These are phyloP conservation scores for Prunus mume DNA, from an alignment of 306 rosid genomes.

Conservation along the genomic window DNA sequence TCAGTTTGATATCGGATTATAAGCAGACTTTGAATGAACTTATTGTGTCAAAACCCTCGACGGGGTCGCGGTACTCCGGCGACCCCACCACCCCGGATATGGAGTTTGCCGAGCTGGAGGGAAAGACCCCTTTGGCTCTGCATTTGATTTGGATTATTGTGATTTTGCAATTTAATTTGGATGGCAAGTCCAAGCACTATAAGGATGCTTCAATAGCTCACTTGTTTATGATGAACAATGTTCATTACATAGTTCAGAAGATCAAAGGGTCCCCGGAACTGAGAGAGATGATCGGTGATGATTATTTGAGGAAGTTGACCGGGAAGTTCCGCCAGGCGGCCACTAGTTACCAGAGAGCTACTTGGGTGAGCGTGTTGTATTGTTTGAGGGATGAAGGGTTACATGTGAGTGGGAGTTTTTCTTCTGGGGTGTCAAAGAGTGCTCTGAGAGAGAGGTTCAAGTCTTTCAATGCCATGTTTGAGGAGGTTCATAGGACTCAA, in stretches of 20 bases:
- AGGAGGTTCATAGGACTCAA: constrained; percentile 93
- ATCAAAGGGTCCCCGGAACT: constrained; percentile 81
- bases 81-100: constrained; percentile 83
- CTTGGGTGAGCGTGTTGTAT: constrained; percentile 88
- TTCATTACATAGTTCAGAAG: constrained; percentile 96
- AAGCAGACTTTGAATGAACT: constrained; percentile 79
- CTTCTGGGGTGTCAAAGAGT: constrained; percentile 88
- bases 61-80: constrained; percentile 74
- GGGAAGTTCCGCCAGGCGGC: constrained; percentile 91
- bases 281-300: constrained; percentile 89
- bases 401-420: constrained; percentile 81
- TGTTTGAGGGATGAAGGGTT: constrained; percentile 91
- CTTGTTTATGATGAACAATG: constrained; percentile 94
- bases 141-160: constrained; percentile 98
- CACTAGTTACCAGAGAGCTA: constrained; percentile 87
- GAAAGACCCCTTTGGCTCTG: constrained; percentile 69
- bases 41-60: constrained; percentile 85
- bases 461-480: constrained; percentile 92
- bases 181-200: constrained; percentile 88
- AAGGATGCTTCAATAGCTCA: constrained; percentile 73
- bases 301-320: constrained; percentile 73
- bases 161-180: constrained; percentile 83
- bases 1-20: constrained; percentile 87
- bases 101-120: constrained; percentile 86
- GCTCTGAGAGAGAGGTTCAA: constrained; percentile 94